These are phyloP conservation scores for Diplodia corticola DNA, from an alignment of 2,329 filamentous ascomycete genomes.

Conservation along the genomic window DNA sequence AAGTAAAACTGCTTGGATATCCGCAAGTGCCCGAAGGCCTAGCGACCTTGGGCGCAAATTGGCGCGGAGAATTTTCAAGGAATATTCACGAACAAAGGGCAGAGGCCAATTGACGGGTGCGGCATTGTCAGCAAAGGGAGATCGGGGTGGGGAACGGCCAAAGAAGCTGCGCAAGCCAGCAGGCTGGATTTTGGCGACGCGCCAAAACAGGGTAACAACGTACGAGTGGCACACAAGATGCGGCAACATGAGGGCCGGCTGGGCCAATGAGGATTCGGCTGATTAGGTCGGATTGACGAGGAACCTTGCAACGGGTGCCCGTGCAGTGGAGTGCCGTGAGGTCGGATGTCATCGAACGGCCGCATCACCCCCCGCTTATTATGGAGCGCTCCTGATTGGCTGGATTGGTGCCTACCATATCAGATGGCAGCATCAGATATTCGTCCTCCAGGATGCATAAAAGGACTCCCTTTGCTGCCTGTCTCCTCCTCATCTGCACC, in stretches of 20 bases:
- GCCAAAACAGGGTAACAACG: constrained; percentile 1
- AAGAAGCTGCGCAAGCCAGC: not conserved
- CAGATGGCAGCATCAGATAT: constrained; percentile 21
- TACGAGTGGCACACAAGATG: not conserved
- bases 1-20: not conserved
- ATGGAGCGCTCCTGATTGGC: constrained; percentile 8
- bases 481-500: not conserved
- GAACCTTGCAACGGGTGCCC: constrained; percentile 7
- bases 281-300: not conserved
- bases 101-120: not conserved
- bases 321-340: constrained; percentile 16
- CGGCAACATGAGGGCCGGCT: not conserved
- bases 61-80: not conserved
- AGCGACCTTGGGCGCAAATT: not conserved
- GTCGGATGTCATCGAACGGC: constrained; percentile 16
- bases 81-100: not conserved
- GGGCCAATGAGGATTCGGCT: not conserved
- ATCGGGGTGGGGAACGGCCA: constrained; percentile 4
- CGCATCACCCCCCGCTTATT: constrained; percentile 19
- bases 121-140: not conserved
- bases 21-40: not conserved
- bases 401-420: not conserved
- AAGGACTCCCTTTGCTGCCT: not conserved
- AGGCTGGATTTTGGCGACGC: not conserved
- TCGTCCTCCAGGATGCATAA: constrained; percentile 11